Base-by-base conservation (phyloP, 1,284 basidiomycete species). In the Trichosporon coremiiforme region DNA sequence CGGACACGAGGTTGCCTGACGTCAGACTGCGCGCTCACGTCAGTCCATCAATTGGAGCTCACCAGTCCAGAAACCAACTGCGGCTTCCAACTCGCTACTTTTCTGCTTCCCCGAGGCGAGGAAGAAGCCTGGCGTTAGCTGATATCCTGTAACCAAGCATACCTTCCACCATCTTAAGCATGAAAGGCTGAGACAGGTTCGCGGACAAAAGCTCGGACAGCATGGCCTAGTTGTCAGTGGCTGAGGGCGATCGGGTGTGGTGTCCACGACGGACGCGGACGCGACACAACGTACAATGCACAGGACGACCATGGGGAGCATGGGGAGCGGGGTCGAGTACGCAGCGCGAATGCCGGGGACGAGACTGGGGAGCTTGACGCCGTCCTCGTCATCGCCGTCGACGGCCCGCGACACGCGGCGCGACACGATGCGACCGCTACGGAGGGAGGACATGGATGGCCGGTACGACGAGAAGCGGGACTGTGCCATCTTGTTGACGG, bases 151-250 rank as follows among this genome's bases (percentile, higher is more conserved):
- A 10, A 3, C 8, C 4, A 4, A 22, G 71, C 85, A 62, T 74
- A 90, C 91, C 89, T 87, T 92, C 91, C 25, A 97, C 93, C 95
- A 97, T 96, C 84, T 93, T 93, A 69, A 95, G 85, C 65, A 95
- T 82, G 80, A 95, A 95, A 10, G 92, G 94, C 35, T 91, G 93
- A 10, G 92, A 92, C 35, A 95, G 90, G 78, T 95, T 95, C 29
- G 95, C 94, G 8, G 90, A 91, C 57, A 97, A 83, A 79, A 97
- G 95, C 83, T 98, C 95, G 62, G 93, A 94, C 17, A 96, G 87
- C 90, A 97, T 92, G 1, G 91, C 91, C 91, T 95, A 25, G 75
- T 17, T 74, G 35, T 55, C 17, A 64, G 36, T 15, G 3, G 15
- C 25, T 25, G 25, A 25, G 25, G 25, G 25, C 25, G 25, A 25